Base-by-base conservation (phyloP, 176 grass and related monocot genomes). In the Leersia perrieri region DNA sequence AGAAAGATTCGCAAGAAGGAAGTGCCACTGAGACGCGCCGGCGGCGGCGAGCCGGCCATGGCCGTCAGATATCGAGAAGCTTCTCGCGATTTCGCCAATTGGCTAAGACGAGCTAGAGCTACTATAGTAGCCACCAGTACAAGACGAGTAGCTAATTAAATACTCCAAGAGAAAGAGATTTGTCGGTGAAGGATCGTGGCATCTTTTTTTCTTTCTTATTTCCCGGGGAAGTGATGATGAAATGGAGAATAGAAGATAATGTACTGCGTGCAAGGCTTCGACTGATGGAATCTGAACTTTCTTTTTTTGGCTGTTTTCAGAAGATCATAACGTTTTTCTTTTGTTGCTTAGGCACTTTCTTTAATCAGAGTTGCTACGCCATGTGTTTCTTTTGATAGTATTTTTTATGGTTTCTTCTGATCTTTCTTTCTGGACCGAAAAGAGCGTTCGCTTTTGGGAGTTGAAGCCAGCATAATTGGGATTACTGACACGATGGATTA, bases 1-100 rank as follows among this genome's bases (percentile, higher is more conserved):
- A 74, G 11, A 67, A 38, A 1, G 39, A 86, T 13, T 53, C 76
- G n/a, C 11, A 45, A 1, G 73, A 86, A 6, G 42, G 86, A 18
- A 16, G 51, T 22, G 4, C 35, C 20, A 5, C n/a, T n/a, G n/a
- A 73, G 51, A 13, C 0, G 5, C 12, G 3, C 1, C 14, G 28
- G 0, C 22, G 69, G 16, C 10, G 73, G 9, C 86, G 57, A 47
- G 5, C 29, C 68, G 75, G 73, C 83, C 47, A 36, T 61, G 35
- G 63, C 49, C 78, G 55, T 80, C 42, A 36, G 44, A 23, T 5
- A 57, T 1, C 0, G 23, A 57, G 51, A 22, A n/a, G n/a, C n/a
- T n/a, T n/a, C 51, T 23, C 51, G 22, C 51, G 51, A 23, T 57
- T n/a, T 57, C 22, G 22, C 51, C 51, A 23, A 57, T 23, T 12